A percentile compares a stretch with the other conserved stretches of the same genome.
phyloP scores from a whole-genome alignment of 2,329 filamentous ascomycete genomes.

The Aspergillus brunneoviolaceus region DNA sequence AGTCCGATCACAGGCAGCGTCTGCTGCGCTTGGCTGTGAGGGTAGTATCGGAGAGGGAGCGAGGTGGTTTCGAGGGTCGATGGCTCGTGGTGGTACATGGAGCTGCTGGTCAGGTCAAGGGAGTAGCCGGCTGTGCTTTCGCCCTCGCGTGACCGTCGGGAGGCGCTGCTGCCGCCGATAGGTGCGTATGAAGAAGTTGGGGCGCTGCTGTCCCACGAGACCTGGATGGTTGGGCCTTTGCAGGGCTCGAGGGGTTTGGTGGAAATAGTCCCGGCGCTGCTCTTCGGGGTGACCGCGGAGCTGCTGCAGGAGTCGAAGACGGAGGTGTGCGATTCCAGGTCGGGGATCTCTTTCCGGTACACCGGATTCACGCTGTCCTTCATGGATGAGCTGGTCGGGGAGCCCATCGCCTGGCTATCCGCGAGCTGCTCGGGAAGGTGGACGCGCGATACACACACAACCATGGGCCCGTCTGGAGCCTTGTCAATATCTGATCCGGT shows the following conservation, averaged over 20 bases:
- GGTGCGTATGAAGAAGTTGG: slow-evolving; percentile 12
- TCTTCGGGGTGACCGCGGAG: slow-evolving; percentile 8
- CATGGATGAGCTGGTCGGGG: slow-evolving; percentile 13
- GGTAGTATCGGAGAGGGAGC: slow-evolving; percentile 19
- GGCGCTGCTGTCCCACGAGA: slow-evolving; percentile 14
- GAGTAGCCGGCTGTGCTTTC: slow-evolving; percentile 6
- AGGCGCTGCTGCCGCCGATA: background rate
- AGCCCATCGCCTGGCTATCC: slow-evolving; percentile 19
- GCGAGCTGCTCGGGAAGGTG: slow-evolving; percentile 28
- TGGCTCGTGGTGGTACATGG: slow-evolving; percentile 13
- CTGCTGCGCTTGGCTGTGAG: slow-evolving; percentile 10
- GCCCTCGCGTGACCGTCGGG: slow-evolving; percentile 6
- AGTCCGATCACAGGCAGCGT: slow-evolving; percentile 16
- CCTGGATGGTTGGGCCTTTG: slow-evolving; percentile 7
- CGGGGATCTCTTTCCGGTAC: slow-evolving; percentile 17
- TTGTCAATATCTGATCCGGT: background rate
- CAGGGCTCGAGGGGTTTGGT: background rate
- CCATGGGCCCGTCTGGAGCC: slow-evolving; percentile 25
- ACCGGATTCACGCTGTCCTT: slow-evolving; percentile 15
- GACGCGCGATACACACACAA: slow-evolving; percentile 27
- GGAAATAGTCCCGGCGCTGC: background rate
- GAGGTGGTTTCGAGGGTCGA: slow-evolving; percentile 12
- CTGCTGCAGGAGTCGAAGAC: slow-evolving; percentile 19
- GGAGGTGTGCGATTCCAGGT: slow-evolving; percentile 24
- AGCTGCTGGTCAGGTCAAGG: slow-evolving; percentile 5